phyloP scores from a whole-genome alignment of 208 protist genomes.

The Leishmania guyanensis region DNA sequence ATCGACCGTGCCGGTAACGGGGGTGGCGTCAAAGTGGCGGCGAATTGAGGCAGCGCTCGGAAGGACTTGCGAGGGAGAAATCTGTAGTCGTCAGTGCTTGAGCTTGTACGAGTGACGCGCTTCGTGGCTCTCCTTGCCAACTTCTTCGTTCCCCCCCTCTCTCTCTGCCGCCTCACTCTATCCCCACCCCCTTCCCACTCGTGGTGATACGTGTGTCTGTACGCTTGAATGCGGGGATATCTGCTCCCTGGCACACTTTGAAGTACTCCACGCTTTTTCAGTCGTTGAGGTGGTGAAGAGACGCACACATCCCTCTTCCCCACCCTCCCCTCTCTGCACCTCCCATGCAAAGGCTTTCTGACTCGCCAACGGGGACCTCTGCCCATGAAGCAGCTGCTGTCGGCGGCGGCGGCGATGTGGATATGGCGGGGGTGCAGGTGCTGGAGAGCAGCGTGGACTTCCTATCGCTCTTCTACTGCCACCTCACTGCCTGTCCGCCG shows the following conservation, averaged over 20 bases:
- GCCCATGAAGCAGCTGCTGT: neutral
- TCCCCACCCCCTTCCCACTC: neutral
- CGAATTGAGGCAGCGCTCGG: neutral
- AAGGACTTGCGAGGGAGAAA: neutral
- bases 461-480: slow-evolving; percentile 74
- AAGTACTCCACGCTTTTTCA: neutral
- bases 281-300: neutral
- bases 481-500: slow-evolving; percentile 67
- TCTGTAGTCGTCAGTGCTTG: neutral
- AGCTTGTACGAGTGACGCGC: no score
- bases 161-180: neutral
- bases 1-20: neutral
- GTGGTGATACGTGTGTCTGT: neutral
- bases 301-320: neutral
- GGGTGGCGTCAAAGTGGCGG: neutral
- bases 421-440: slow-evolving; percentile 17
- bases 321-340: neutral
- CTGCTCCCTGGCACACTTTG: neutral
- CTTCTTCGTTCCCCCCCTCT: neutral
- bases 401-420: slow-evolving; percentile 16
- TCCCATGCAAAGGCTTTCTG: neutral
- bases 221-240: neutral
- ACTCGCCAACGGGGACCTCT: neutral
- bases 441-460: slow-evolving; percentile 63
- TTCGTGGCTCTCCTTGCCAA: neutral